These are phyloP conservation scores for Coprinellus micaceus DNA, from an alignment of 768 basidiomycete genomes.

Conservation along the genomic window DNA sequence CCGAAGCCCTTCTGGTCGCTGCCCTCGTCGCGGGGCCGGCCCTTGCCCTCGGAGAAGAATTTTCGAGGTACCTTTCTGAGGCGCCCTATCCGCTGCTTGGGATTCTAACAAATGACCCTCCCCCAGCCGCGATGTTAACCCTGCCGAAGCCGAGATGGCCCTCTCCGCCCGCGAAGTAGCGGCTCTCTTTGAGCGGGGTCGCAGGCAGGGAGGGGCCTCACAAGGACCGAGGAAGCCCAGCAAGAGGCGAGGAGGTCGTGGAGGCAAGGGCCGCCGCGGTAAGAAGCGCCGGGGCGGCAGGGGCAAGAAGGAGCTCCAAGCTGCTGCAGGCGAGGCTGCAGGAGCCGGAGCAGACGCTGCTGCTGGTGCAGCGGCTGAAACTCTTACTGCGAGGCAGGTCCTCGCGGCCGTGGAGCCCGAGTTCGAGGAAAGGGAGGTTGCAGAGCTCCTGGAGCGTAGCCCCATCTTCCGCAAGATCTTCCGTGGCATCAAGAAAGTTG, in stretches of 20 bases:
- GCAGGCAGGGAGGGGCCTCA: too few species aligned
- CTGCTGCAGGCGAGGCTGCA: too few species aligned
- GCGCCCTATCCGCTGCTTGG: neutral
- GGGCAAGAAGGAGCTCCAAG: too few species aligned
- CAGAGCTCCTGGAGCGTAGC: neutral
- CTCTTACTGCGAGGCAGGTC: neutral
- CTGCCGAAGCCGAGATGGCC: too few species aligned
- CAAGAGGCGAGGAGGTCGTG: too few species aligned
- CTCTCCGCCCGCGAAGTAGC: too few species aligned
- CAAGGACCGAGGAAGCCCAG: too few species aligned
- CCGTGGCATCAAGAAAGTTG: neutral
- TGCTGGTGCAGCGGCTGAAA: neutral
- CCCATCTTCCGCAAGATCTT: constrained; percentile 9
- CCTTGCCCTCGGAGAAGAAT: neutral
- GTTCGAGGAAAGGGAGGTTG: neutral
- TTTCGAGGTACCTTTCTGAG: neutral
- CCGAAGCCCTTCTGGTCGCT: neutral
- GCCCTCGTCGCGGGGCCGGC: constrained; percentile 1
- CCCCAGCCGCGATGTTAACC: too few species aligned
- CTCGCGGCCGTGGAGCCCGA: neutral
- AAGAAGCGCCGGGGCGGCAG: neutral
- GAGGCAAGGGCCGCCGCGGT: too few species aligned
- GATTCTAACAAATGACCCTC: too few species aligned
- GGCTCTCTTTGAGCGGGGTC: too few species aligned
- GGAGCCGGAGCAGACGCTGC: too few species aligned